phyloP scores from a whole-genome alignment of 139 green algal genomes.

The Chlamydomonas sphaeroides region DNA sequence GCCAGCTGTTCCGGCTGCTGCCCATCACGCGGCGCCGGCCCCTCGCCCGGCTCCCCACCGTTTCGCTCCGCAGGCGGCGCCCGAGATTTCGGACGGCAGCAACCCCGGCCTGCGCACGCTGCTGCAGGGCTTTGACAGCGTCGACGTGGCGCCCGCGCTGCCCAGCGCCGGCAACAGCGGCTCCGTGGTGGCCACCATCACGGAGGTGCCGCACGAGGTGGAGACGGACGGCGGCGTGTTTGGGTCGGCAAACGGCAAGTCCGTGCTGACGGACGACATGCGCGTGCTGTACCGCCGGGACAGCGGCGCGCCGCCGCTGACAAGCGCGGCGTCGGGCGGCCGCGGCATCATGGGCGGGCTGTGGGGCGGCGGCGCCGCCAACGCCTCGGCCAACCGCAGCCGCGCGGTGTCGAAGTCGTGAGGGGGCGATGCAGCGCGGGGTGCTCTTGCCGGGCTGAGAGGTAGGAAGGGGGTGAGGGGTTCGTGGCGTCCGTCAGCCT shows the following conservation, averaged over 20 bases:
- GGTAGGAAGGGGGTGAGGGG: too few relatives aligned
- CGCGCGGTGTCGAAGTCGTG: too few relatives aligned
- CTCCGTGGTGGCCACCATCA: not conserved
- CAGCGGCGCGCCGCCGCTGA: not conserved
- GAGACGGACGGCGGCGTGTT: too few relatives aligned
- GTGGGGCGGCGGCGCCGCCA: not conserved
- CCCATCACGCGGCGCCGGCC: too few relatives aligned
- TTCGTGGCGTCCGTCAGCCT: too few relatives aligned
- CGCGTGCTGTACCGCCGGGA: constrained; percentile 21
- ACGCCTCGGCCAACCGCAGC: not conserved
- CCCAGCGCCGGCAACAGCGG: not conserved
- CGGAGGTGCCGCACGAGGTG: constrained; percentile 7
- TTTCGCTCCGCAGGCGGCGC: too few relatives aligned
- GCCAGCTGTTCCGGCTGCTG: too few relatives aligned
- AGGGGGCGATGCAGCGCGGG: too few relatives aligned
- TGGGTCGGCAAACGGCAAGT: too few relatives aligned
- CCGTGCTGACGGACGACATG: not conserved
- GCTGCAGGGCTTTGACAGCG: constrained; percentile 1
- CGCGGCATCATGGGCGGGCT: not conserved
- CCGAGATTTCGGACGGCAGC: constrained; percentile 18
- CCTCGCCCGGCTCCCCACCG: too few relatives aligned
- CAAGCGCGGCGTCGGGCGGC: not conserved
- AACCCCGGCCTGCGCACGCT: constrained; percentile 28
- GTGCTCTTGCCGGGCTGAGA: too few relatives aligned
- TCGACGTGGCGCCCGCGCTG: too few relatives aligned